Evolutionary conservation across 768 basidiomycete genomes (phyloP).

Genomic region (Basidioascus undulatus): DNA sequence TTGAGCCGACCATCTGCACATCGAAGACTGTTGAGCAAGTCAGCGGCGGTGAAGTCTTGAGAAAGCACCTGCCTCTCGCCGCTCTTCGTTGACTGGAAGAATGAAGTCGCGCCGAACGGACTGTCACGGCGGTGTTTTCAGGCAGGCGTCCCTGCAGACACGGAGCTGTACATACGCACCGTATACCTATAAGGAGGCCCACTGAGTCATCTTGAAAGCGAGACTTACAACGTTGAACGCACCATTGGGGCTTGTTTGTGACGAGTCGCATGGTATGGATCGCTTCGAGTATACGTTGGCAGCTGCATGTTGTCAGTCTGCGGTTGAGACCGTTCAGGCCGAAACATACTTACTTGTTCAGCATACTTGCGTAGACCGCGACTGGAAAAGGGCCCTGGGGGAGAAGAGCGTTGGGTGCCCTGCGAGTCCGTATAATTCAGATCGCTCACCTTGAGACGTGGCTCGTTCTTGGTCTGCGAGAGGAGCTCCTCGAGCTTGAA

Average conservation of each 20-base stretch:
- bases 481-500: constrained; percentile 46
- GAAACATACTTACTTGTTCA: too few species aligned
- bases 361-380: constrained; percentile 31
- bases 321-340: too few species aligned
- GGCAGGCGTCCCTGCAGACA: too few species aligned
- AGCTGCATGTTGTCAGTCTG: constrained; percentile 29
- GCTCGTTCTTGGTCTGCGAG: constrained; percentile 73
- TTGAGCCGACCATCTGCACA: constrained; percentile 65
- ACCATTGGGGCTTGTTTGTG: constrained; percentile 24
- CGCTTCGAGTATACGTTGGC: constrained; percentile 66
- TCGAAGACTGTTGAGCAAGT: not conserved
- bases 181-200: too few species aligned
- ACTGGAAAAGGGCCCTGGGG: constrained; percentile 87
- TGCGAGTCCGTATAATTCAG: too few species aligned
- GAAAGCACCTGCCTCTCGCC: constrained; percentile 40
- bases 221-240: not conserved
- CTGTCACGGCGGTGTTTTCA: too few species aligned
- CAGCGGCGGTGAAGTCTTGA: not conserved
- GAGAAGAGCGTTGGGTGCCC: too few species aligned
- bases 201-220: not conserved
- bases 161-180: too few species aligned
- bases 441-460: constrained; percentile 84
- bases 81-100: constrained; percentile 62
- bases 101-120: constrained; percentile 68
- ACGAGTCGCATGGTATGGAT: constrained; percentile 92